Evolutionary conservation across 192 early-diverging fungal species (phyloP), one percentile per base, ranked within the genome.

Genomic region (Coemansia sp.): DNA sequence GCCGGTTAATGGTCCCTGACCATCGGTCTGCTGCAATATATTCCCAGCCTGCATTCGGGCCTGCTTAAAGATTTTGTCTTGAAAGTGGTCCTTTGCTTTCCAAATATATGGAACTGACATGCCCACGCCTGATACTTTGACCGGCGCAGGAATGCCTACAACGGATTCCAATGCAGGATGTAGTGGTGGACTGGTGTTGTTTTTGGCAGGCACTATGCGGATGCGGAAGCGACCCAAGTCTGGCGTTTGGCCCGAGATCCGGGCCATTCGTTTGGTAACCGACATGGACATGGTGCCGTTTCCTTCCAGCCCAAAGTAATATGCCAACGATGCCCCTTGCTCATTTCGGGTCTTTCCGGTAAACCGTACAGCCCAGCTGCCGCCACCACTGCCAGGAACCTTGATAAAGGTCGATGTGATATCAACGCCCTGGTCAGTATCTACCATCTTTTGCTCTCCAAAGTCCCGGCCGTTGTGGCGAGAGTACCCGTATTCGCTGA

Each of bases 391-490:
- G 21, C 81, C 87, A 11, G 48, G 36, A 2, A 61, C 47, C 36
- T 58, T 64, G 53, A 79, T 39, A 53, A 62, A 68, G 40, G 44
- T 34, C 0, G 56, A 64, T 18, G 36, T 54, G 52, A 69, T 67
- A 32, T 64, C 56, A 17, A 76, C 49, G 15, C 51, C 62, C 17
- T 65, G 71, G 38, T 78, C 64, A 11, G 16, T 31, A 58, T 69
- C 60, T 11, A 55, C 28, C 53, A 66, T 63, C 11, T 14, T 51
- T 64, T 94, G 94, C 21, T 81, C 64, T 36, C 89, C 92, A 76
- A 86, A 94, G 30, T 75, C 64, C 32, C 90, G 82, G 6, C 92
- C 94, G 64, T 94, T 89, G 56, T 93, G 90, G 56, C 91, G 86
- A 46, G 82, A 71, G 81, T 91, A 97, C 15, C 89, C 89, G 64